Base-by-base conservation (phyloP, 2,329 filamentous ascomycete genomes). In the Fusarium beomiforme region DNA sequence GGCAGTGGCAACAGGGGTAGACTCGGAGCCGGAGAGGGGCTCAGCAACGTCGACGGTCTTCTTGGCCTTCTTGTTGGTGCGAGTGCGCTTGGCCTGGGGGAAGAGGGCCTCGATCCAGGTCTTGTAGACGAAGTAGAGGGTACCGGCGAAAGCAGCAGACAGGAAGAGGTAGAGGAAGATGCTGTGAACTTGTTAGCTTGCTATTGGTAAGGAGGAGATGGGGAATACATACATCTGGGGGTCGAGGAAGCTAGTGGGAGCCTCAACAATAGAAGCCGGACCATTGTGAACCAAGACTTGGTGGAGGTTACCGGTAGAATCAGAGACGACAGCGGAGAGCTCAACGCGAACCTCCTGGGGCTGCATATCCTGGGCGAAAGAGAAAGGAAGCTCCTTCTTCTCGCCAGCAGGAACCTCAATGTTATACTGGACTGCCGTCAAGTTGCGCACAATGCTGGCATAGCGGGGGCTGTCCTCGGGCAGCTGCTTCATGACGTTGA, bases 91-190 rank as follows among this genome's bases (percentile, higher is more conserved):
- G 74, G 92, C 91, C 87, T 97, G 94, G 51, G 96, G 95, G 87
- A 98, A 97, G 80, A 99, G 92, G 17, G 94, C 91, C 78, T 94
- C 93, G 83, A 99, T 92, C 94, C 95, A 98, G 78, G 95, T 97
- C 86, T 92, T 96, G 89, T 99, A 99, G 85, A 98, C 94, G 83
- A 97, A 97, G 90, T 95, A 98, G 80, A 92, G 89, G 58, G 91
- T 94, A 69, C 92, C 94, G 72, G 84, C 90, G 80, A 97, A 97
- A 70, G 87, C 89, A 69, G 88, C 91, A 58, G 91, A 86, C 76
- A 99, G 92, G 86, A 98, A 91, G 80, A 97, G 87, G 87, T 98
- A 98, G 70, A 99, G 90, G 90, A 99, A 99, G 85, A 98, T 94
- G 80, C 96, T 98, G 59, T 17, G 13, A 6, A 21, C 1, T 2